Conservation (phyloP, 2,329 filamentous ascomycete genomes). For the Diaporthe vaccinii region DNA sequence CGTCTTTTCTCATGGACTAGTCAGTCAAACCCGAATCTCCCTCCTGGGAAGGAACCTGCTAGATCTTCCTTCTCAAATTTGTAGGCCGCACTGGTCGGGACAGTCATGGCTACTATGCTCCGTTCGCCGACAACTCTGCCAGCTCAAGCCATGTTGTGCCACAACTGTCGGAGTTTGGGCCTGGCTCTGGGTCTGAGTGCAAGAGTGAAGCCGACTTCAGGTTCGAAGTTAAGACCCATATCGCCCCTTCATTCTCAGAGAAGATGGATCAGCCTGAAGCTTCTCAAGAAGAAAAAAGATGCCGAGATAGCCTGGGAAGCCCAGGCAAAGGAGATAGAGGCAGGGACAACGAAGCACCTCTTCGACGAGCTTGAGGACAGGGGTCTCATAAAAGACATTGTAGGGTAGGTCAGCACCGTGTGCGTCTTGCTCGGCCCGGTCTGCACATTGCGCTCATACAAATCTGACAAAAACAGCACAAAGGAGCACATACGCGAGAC, state of each 20-base stretch:
- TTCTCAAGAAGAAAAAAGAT: slow-evolving; percentile 57
- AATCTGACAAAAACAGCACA: slow-evolving; percentile 37
- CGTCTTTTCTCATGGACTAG: slow-evolving; percentile 20
- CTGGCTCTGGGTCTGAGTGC: too few species aligned
- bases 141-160: slow-evolving; percentile 36
- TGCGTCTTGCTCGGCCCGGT: background rate
- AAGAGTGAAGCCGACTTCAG: background rate
- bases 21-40: background rate
- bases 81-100: background rate
- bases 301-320: slow-evolving; percentile 63
- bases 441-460: background rate
- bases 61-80: background rate
- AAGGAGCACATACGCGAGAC: slow-evolving; percentile 69
- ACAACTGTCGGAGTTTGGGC: slow-evolving; percentile 19
- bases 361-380: slow-evolving; percentile 78
- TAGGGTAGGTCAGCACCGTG: slow-evolving; percentile 69
- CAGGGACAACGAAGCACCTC: slow-evolving; percentile 65
- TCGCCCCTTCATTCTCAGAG: slow-evolving; percentile 40
- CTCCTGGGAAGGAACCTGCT: background rate
- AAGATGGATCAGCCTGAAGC: slow-evolving; percentile 57
- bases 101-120: slow-evolving; percentile 48
- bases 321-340: slow-evolving; percentile 61
- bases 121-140: slow-evolving; percentile 44
- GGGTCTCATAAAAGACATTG: slow-evolving; percentile 80
- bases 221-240: background rate